phyloP scores from a whole-genome alignment of 352 stramenopile species.

The Globisporangium canariense region DNA sequence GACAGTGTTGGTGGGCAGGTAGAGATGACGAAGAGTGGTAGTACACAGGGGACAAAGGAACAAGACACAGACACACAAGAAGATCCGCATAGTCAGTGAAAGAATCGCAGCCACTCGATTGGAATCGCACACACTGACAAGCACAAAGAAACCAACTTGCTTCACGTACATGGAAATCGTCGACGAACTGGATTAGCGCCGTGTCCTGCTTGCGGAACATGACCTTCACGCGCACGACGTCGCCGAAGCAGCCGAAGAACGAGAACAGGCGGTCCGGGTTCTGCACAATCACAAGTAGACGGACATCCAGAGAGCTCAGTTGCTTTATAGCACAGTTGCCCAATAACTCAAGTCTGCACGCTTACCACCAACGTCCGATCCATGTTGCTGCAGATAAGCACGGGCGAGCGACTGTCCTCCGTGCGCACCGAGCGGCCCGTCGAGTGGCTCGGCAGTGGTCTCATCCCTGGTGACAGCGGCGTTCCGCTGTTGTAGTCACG shows the following conservation, averaged over 20 bases:
- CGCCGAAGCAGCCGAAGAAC: slow-evolving; percentile 82
- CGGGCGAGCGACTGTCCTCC: slow-evolving; percentile 52
- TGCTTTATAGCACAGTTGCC: neutral
- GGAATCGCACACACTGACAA: neutral
- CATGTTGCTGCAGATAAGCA: slow-evolving; percentile 85
- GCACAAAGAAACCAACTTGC: neutral
- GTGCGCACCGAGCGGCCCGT: slow-evolving; percentile 54
- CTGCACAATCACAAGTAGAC: slow-evolving; percentile 22
- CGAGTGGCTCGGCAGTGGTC: slow-evolving; percentile 49
- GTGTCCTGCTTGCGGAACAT: slow-evolving; percentile 87
- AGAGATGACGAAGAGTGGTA: neutral
- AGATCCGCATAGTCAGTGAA: neutral
- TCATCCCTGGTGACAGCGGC: slow-evolving; percentile 9
- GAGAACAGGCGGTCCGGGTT: slow-evolving; percentile 68
- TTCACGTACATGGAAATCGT: slow-evolving; percentile 64
- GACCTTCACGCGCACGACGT: slow-evolving; percentile 82
- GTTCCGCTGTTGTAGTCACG: slow-evolving; percentile 19
- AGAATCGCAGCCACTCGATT: neutral
- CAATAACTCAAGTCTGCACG: neutral
- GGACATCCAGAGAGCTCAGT: neutral
- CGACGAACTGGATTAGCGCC: slow-evolving; percentile 73
- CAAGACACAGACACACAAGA: neutral
- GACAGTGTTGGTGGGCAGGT: no score
- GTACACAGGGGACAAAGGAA: neutral
- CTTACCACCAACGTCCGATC: slow-evolving; percentile 60